Evolutionary conservation across 2,329 filamentous ascomycete genomes (phyloP).

Genomic region (Colletotrichum sp.): DNA sequence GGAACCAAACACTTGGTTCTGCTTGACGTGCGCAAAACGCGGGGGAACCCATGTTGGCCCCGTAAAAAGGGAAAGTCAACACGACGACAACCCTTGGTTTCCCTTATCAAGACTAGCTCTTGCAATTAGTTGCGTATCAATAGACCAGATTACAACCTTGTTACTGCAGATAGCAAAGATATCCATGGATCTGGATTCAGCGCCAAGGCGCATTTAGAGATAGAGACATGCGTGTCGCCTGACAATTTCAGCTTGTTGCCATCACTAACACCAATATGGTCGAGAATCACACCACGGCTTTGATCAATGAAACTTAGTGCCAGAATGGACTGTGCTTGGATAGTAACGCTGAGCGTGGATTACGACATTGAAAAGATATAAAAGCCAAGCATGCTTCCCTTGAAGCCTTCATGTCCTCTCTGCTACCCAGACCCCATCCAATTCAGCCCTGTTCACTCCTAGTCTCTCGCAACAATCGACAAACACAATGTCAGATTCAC

Average conservation of each 20-base stretch:
- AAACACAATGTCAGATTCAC: not conserved
- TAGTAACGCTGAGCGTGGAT: not conserved
- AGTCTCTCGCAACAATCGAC: not conserved
- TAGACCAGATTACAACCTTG: not conserved
- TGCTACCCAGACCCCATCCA: not conserved
- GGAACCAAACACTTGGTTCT: not conserved
- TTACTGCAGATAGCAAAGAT: not conserved
- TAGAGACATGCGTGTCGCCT: not conserved
- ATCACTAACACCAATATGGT: not conserved
- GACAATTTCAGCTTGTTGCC: not conserved
- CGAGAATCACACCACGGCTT: not conserved
- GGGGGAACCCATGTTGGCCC: not conserved
- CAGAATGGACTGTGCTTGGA: rapidly evolving
- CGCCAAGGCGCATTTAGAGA: not conserved
- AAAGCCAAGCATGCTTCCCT: not conserved
- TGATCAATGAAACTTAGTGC: not conserved
- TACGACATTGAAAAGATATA: not conserved
- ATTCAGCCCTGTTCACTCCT: not conserved
- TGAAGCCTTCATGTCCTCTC: not conserved
- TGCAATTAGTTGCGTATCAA: not conserved
- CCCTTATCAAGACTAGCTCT: not conserved
- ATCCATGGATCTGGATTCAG: not conserved
- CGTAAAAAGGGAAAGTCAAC: not conserved
- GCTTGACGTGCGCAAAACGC: not conserved
- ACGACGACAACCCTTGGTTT: not conserved